Evolutionary conservation across 2,329 filamentous ascomycete genomes (phyloP), one percentile per base, ranked within the genome.

Genomic region (Botryotinia convoluta): DNA sequence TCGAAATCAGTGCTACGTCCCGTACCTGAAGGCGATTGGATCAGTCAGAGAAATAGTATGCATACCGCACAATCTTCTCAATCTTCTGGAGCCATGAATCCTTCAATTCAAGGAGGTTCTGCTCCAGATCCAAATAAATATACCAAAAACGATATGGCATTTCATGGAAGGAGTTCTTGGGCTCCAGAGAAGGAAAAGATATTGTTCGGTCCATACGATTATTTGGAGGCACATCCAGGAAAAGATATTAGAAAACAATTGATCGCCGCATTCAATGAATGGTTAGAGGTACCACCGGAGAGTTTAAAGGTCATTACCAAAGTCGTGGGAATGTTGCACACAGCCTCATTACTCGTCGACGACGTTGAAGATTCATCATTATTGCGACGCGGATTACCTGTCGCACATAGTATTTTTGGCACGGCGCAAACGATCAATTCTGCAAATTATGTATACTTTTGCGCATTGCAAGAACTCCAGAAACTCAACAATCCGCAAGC

Each of bases 401-500:
- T 95, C 32, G 92, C 94, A 4, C 93, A 97, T 83, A 89, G 86
- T 81, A 94, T 97, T 78, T 97, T 95, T 80, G 94, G 94, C 75
- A 90, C 92, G 5, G 90, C 94, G 9, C 94, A 97, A 83, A 96
- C 93, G 61, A 96, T 97, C 83, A 97, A 97, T 83, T 92, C 91
- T 68, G 93, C 93, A 76, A 97, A 97, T 83, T 97, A 97, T 83
- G 89, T 95, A 74, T 97, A 96, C 85, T 96, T 97, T 81, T 86
- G 87, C 77, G 93, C 93, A 0, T 86, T 96, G 67, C 89, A 92
- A 77, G 92, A 95, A 82, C 84, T 97, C 16, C 86, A 91, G 76
- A 89, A 88, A 77, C 88, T 97, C 72, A 85, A 87, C 75, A 94
- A 93, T 80, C 89, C 90, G 1, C 85, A 86, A 54, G 88, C 89